Base-by-base conservation (phyloP, 768 basidiomycete species). In the Kwoniella dejecticola region DNA sequence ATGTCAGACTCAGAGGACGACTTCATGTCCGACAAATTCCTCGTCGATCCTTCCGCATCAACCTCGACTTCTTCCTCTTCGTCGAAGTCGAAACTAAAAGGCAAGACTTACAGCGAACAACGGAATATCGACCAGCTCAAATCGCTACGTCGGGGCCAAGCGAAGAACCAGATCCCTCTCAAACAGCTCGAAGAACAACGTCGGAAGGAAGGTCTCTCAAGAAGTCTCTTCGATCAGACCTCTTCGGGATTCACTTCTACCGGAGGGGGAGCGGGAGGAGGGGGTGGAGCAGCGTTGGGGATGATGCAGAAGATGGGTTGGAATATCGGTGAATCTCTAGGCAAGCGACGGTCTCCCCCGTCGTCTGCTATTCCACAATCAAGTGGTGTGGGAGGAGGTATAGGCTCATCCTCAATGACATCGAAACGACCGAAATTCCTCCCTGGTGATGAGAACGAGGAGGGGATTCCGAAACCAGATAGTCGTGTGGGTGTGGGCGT, bases 271-370 rank as follows among this genome's bases (percentile, higher is more conserved):
- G 49, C 19, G 26, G 30, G 40, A 40, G 24, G 6, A n/a, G 23
- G 15, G 21, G 24, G 31, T n/a, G 29, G 21, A 40, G 56, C 45
- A 62, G 77, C 75, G 13, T 70, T 78, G 69, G 68, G 53, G 27
- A 70, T 78, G 74, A 78, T 78, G 77, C 69, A 70, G 65, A 75
- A 72, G 67, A 78, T 78, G 77, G 77, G 77, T 36, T 78, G 77
- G 77, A 76, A 76, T 58, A 62, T 70, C 4, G 77, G 77, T 11
- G 75, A 78, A 60, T 69, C 72, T 17, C 46, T 78, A 30, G 77
- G 77, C 7, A 73, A 67, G 59, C 64, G 68, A 42, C 56, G 66
- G 23, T 61, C 61, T 19, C 27, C 62, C 15, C 62, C 63, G 2
- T 68, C 70, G 5, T 67, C 68, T 15, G 13, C 29, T 12, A n/a